Percentiles rank a stretch among this genome's conserved stretches.
Evolutionary conservation across 257 asterid genomes (phyloP).

Genomic region (Solanum stenotomum): DNA sequence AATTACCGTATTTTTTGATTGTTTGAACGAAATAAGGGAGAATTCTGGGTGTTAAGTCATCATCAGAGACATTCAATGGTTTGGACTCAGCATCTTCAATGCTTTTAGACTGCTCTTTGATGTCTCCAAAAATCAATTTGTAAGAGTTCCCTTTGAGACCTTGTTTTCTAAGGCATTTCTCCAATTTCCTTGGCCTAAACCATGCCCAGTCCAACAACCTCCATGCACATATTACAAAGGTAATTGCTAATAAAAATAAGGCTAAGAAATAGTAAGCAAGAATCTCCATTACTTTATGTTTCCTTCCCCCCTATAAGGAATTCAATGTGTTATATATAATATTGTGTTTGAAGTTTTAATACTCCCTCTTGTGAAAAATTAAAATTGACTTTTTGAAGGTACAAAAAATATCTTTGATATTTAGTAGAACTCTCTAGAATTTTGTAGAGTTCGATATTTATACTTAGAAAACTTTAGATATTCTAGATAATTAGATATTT

Average conservation of each 20-base stretch:
- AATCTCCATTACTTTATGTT: background rate
- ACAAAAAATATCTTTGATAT: too few relatives aligned
- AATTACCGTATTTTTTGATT: constrained; percentile 19
- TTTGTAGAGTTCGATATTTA: too few relatives aligned
- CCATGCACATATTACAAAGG: constrained; percentile 4
- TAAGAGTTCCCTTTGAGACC: background rate
- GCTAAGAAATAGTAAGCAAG: background rate
- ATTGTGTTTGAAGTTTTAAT: too few relatives aligned
- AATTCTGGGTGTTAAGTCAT: constrained; percentile 18
- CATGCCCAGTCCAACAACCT: constrained; percentile 25
- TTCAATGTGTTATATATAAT: background rate
- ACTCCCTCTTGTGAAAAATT: too few relatives aligned
- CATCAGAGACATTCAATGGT: constrained; percentile 24
- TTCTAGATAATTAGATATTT: too few relatives aligned
- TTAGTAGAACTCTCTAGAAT: too few relatives aligned
- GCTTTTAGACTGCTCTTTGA: constrained; percentile 7
- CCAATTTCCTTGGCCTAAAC: constrained; percentile 27
- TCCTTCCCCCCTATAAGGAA: background rate
- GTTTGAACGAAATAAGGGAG: constrained; percentile 7
- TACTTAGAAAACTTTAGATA: too few relatives aligned
- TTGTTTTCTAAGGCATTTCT: background rate
- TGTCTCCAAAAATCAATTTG: constrained; percentile 22
- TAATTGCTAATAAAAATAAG: background rate
- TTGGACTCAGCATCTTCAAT: constrained; percentile 17
- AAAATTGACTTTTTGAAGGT: too few relatives aligned